A percentile compares a stretch with the other conserved stretches of the same genome.
These are phyloP conservation scores for Rhododendron griersonianum DNA, from an alignment of 148 eudicot genomes.

Conservation along the genomic window DNA sequence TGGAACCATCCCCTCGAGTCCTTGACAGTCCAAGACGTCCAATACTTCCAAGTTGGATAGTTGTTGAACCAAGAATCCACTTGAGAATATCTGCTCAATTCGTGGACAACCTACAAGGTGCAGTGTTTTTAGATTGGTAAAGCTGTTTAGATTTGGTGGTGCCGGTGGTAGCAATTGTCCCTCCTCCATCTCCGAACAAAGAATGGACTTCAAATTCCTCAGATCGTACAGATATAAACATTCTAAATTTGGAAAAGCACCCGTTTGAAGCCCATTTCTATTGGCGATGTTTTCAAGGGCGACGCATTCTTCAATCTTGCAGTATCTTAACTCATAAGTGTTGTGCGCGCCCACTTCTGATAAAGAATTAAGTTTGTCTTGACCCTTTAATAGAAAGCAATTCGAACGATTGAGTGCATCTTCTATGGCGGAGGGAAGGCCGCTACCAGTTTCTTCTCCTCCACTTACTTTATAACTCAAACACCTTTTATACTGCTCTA, in stretches of 20 bases:
- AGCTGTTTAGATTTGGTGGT: neutral
- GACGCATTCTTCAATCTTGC: fast-evolving
- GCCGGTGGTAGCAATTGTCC: no score
- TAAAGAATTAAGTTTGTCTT: neutral
- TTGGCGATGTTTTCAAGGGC: neutral
- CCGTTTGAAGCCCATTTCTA: no score
- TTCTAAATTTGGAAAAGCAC: no score
- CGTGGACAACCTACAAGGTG: no score
- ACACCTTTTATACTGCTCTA: neutral
- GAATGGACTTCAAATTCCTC: no score
- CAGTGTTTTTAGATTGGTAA: neutral
- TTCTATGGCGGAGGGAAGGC: neutral
- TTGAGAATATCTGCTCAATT: no score
- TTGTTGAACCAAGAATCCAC: no score
- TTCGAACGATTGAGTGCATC: neutral
- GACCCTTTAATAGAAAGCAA: neutral
- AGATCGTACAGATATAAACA: fast-evolving
- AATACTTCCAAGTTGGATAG: no score
- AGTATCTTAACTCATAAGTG: neutral
- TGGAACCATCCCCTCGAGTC: no score
- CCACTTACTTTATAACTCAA: neutral
- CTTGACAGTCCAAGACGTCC: no score
- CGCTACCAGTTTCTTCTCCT: neutral
- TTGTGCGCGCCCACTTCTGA: neutral
- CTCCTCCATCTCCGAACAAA: no score